A percentile compares a stretch with the other conserved stretches of the same genome.
Conservation (phyloP, 2,329 filamentous ascomycete species). For the Cytospora piceicola region DNA sequence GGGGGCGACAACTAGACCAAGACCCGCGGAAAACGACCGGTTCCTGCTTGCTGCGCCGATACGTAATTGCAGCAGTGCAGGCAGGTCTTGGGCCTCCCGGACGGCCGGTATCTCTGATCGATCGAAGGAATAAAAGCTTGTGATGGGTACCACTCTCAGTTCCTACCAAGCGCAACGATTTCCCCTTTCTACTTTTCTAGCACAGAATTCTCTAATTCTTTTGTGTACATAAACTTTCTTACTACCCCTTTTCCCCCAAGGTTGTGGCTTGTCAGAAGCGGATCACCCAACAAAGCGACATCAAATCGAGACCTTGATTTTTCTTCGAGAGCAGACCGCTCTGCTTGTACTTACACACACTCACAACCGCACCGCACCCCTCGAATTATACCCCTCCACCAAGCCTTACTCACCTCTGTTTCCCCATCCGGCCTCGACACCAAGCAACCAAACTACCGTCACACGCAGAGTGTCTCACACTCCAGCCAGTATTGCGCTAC, state of each 20-base stretch:
- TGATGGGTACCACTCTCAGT: not conserved
- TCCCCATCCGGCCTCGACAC: not conserved
- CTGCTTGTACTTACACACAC: not conserved
- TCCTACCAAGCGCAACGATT: not conserved
- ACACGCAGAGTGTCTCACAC: not conserved
- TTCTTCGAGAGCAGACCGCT: too few relatives aligned
- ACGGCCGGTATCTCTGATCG: not conserved
- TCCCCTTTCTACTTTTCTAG: not conserved
- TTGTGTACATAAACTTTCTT: not conserved
- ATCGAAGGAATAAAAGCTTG: not conserved
- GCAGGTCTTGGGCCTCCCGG: not conserved
- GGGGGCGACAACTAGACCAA: not conserved
- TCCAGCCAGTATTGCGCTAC: not conserved
- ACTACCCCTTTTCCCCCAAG: not conserved
- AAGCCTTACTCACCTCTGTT: not conserved
- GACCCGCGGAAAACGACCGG: not conserved
- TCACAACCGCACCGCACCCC: not conserved
- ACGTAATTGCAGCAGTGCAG: not conserved
- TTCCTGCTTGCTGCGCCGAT: slow-evolving; percentile 4
- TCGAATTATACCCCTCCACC: not conserved
- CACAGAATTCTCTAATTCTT: not conserved
- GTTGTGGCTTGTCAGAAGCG: not conserved
- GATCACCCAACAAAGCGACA: not conserved
- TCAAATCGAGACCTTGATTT: not conserved
- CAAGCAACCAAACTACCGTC: not conserved